Conservation (phyloP, 2,329 filamentous ascomycete genomes). For the Helicocarpus griseus region DNA sequence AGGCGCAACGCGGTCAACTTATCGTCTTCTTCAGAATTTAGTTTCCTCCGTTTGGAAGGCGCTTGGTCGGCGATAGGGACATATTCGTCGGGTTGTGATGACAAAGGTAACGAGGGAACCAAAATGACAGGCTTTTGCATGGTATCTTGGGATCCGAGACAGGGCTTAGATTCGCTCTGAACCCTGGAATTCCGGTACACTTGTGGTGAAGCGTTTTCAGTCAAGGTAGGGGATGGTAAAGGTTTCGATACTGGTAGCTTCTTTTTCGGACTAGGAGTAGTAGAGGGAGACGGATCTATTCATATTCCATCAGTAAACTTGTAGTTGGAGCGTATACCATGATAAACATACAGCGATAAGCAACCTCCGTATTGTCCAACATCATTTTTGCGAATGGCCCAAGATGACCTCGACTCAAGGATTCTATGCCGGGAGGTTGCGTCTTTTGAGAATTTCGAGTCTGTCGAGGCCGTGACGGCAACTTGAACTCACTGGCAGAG, state of each 20-base stretch:
- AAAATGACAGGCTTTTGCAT: slow-evolving; percentile 35
- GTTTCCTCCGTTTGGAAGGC: slow-evolving; percentile 37
- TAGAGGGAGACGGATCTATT: slow-evolving; percentile 27
- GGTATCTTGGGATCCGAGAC: not conserved
- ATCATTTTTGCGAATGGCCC: slow-evolving; percentile 48
- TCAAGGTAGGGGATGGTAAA: slow-evolving; percentile 8
- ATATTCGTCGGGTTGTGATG: slow-evolving; percentile 32
- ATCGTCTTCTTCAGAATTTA: slow-evolving; percentile 46
- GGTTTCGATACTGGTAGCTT: slow-evolving; percentile 12
- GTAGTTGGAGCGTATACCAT: not conserved
- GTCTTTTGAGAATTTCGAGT: slow-evolving; percentile 7
- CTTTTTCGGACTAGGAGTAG: slow-evolving; percentile 17
- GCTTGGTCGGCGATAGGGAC: slow-evolving; percentile 26
- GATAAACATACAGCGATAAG: slow-evolving; percentile 32
- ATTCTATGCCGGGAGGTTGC: slow-evolving; percentile 13
- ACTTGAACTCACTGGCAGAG: slow-evolving; percentile 33
- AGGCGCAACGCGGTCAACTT: slow-evolving; percentile 49
- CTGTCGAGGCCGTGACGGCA: slow-evolving; percentile 21
- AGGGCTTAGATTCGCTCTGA: slow-evolving; percentile 10
- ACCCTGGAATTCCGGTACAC: slow-evolving; percentile 9
- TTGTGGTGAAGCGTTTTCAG: slow-evolving; percentile 8
- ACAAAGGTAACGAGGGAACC: slow-evolving; percentile 36
- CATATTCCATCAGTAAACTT: slow-evolving; percentile 1
- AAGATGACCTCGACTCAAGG: slow-evolving; percentile 26
- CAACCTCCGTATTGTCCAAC: slow-evolving; percentile 36